Evolutionary conservation across 2,329 filamentous ascomycete species (phyloP), one percentile per base, ranked within the genome.

Genomic region (Leptographium flavum): DNA sequence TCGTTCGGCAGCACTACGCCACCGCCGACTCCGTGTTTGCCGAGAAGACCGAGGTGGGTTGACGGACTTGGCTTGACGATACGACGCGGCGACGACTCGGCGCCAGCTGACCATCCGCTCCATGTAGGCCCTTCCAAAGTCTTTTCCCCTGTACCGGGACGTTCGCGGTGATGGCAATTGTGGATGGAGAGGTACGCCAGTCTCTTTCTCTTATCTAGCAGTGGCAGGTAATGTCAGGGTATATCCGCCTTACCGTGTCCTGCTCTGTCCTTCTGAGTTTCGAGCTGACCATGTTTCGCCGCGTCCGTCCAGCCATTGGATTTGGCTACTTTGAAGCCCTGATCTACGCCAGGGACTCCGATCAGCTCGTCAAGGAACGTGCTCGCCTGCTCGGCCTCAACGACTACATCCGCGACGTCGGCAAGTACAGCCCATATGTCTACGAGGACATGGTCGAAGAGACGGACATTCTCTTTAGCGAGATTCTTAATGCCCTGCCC

Each of bases 101-200:
- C 21, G n/a, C 36, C 27, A 19, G 19, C 21, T 43, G 28, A 11
- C 45, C 22, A 21, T 17, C 30, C 42, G 39, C 33, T 43, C 25
- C 46, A 44, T 31, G 14, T 54, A 94, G 87, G 74, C 80, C 19
- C 73, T 98, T 45, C 83, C 87, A 7, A 73, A 81, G 55, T 86
- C 82, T 46, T 94, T 94, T 62, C 84, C 86, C 19, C 81, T 87
- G 59, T 94, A 90, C 59, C 85, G 92, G 45, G 81, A 81, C 11
- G 79, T 94, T 60, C 81, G 83, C 62, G 90, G 92, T 44, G 90
- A 96, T 65, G 92, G 92, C 48, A 93, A 94, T 60, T 96, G 92
- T 64, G 92, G 90, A 57, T 96, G 92, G 90, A 78, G 90, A 81
- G 92, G 90, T 95, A 72, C 69, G 80, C 67, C 25, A 5, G 5